Base-by-base conservation (phyloP, 352 stramenopile species). In the Globisporangium alternatum region DNA sequence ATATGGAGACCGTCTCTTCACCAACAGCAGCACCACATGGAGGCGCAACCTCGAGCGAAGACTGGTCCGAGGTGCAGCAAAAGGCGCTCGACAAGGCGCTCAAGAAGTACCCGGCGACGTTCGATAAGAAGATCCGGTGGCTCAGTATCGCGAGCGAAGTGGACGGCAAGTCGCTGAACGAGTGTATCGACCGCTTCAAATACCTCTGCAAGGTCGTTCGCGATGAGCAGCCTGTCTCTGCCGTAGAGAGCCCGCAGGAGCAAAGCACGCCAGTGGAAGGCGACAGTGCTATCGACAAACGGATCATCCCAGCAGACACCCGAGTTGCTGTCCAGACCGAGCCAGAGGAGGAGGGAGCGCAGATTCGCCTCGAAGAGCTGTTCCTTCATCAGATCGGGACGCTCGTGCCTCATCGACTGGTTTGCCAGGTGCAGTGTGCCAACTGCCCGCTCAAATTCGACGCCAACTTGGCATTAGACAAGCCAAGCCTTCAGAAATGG, bases 101-200 rank as follows among this genome's bases (percentile, higher is more conserved):
- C 17, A 89, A 86, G 62, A 83, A 79, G 53, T 93, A 86, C 60
- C 80, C 86, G n/a, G 65, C 75, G 12, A 82, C 74, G 30, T 85
- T 93, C 72, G 83, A 90, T 52, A 91, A 86, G 65, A 84, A 84
- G 21, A 68, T 78, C 33, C 72, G 86, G 21, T 95, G 86, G 86
- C 68, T 68, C 1, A 76, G 67, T 30, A 93, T 95, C 57, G 78
- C 84, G 5, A 74, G 69, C 8, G 83, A 86, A 33, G 81, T 95
- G 7, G 69, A 86, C 0, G 80, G 70, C 28, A 88, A 85, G 33
- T 83, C 80, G 8, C 56, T 95, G 35, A 92, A 89, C 61, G 83
- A 95, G 37, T 95, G 86, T 52, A 91, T 95, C 51, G 84, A 92
- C 43, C 83, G 86, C 3, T 95, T 86, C 62, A 88, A 93, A 66